Base-by-base conservation (phyloP, 2,329 filamentous ascomycete genomes). In the Phialophora verrucosa region DNA sequence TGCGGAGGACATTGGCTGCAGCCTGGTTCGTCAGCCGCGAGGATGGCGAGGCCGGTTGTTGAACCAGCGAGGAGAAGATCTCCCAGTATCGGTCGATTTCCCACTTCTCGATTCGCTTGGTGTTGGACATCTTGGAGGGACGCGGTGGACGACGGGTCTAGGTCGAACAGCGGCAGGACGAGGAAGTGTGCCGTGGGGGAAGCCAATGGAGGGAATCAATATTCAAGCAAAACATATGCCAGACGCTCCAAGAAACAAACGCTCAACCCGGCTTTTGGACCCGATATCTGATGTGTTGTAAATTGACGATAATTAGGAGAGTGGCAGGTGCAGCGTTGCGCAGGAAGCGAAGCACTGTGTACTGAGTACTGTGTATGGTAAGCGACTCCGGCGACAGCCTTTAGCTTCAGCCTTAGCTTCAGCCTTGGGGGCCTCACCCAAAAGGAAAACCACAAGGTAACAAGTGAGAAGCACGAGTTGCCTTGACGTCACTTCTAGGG, bases 1-100 rank as follows among this genome's bases (percentile, higher is more conserved):
- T 91, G 79, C 90, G 90, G 74, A 92, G 84, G 32, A 91, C 88
- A 14, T 87, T 85, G 54, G 90, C 89, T 38, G 90, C 90, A 77
- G 91, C 88, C 62, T 83, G 82, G 76, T 89, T 90, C 72, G 88
- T 89, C 56, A 92, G 84, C 76, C 87, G 87, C 62, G 84, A 83
- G 67, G 87, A 81, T 2, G 65, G 67, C 14, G 67, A 68, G 5
- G 68, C 69, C n/a, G 71, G 71, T 3, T 66, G 67, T 51, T 64
- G 62, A 7, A 73, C 71, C 31, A 91, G 85, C 42, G 88, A 88
- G 70, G 87, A 84, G 81, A 92, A 92, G 76, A 92, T 91, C 79
- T 92, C 90, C 90, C 90, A 92, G 79, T 91, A 92, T 70, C 90
- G 88, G 75, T 91, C 88, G 72, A 92, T 87, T 77, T 92, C 90